Conservation (phyloP, 202 grass and related monocot genomes). For the Zizania palustris region DNA sequence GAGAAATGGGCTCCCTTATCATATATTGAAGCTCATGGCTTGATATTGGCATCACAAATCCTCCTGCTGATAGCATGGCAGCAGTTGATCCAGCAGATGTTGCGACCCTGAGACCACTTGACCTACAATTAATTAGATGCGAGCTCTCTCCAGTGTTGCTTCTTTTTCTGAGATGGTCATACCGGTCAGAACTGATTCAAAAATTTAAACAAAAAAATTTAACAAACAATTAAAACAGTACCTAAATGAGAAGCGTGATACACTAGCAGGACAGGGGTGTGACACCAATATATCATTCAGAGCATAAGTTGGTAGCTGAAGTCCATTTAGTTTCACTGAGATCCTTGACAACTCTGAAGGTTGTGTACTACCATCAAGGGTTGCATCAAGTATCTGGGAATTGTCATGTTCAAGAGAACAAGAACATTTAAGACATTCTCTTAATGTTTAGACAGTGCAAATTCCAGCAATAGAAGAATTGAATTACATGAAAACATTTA, state of each 20-base stretch:
- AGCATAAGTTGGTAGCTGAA: slow-evolving; percentile 66
- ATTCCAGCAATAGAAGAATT: background rate
- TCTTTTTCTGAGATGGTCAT: slow-evolving; percentile 57
- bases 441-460: slow-evolving; percentile 1
- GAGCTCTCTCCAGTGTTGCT: slow-evolving; percentile 48
- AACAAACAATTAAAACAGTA: slow-evolving; percentile 34
- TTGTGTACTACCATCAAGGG: slow-evolving; percentile 58
- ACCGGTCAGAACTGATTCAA: slow-evolving; percentile 31
- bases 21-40: slow-evolving; percentile 87
- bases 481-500: slow-evolving; percentile 5
- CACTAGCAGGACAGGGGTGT: slow-evolving; percentile 85
- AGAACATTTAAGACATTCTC: slow-evolving; percentile 8
- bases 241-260: slow-evolving; percentile 98
- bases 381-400: slow-evolving; percentile 75
- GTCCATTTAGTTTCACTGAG: slow-evolving; percentile 71
- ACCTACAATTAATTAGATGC: slow-evolving; percentile 71
- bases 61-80: slow-evolving; percentile 90
- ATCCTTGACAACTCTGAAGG: slow-evolving; percentile 71
- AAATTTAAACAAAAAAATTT: slow-evolving; percentile 8
- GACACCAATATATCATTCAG: slow-evolving; percentile 90
- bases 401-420: slow-evolving; percentile 28
- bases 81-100: slow-evolving; percentile 95
- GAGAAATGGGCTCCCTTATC: slow-evolving; percentile 84
- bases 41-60: slow-evolving; percentile 72
- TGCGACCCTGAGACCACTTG: slow-evolving; percentile 82